Evolutionary conservation across 2,329 filamentous ascomycete species (phyloP).

Genomic region (Aaosphaeria arxii): DNA sequence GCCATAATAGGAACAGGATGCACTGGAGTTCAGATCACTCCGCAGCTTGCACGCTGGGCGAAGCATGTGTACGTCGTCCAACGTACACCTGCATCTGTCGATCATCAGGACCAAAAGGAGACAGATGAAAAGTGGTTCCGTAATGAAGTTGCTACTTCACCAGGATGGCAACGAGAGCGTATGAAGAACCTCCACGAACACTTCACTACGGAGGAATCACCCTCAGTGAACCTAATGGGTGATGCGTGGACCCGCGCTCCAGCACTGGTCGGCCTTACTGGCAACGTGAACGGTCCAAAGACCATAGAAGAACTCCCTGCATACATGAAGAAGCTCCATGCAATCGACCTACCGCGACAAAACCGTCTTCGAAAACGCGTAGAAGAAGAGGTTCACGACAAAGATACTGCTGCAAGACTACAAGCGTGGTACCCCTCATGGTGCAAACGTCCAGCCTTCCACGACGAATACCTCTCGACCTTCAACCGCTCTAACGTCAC

Average conservation of each 20-base stretch:
- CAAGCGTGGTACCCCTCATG: conserved; percentile 59
- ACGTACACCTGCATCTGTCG: conserved; percentile 46
- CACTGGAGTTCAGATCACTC: conserved; percentile 34
- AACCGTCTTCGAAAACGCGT: conserved; percentile 45
- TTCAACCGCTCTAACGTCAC: conserved; percentile 60
- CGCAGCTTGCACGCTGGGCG: conserved; percentile 44
- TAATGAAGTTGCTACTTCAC: conserved; percentile 22
- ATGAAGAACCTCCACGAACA: conserved; percentile 43
- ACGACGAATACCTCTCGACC: conserved; percentile 54
- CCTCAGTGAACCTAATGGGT: conserved; percentile 42
- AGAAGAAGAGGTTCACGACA: conserved; percentile 49
- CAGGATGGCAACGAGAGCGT: conserved; percentile 51
- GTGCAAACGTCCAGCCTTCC: conserved; percentile 63
- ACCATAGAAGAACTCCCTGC: conserved; percentile 34
- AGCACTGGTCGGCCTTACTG: conserved; percentile 32
- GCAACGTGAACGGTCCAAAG: conserved; percentile 36
- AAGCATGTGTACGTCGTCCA: conserved; percentile 56
- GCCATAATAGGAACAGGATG: conserved; percentile 35
- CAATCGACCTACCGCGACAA: conserved; percentile 41
- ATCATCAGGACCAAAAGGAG: conserved; percentile 28
- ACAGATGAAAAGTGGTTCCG: conserved; percentile 45
- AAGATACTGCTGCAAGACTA: conserved; percentile 48
- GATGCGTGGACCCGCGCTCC: conserved; percentile 46
- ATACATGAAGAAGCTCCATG: conserved; percentile 37
- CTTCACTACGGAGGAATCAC: conserved; percentile 24